phyloP scores from a whole-genome alignment of 2,329 filamentous ascomycete genomes.

The Diaporthe sp. region DNA sequence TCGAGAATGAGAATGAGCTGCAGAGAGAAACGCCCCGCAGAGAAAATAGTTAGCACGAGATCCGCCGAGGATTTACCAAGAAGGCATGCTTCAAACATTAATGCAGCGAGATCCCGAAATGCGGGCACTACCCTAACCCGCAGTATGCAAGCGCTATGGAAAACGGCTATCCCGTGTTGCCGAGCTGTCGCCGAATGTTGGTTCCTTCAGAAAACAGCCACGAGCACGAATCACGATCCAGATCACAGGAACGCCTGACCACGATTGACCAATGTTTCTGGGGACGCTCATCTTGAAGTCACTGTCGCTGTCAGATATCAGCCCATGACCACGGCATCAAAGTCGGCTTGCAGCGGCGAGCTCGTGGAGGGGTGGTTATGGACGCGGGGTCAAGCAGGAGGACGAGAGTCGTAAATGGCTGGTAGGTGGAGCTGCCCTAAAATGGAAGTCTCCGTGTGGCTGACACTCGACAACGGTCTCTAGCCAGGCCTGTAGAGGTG shows the following conservation, averaged over 20 bases:
- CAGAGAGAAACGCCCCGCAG: no score
- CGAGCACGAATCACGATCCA: not conserved
- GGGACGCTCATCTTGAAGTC: rapidly evolving
- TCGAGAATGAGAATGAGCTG: no score
- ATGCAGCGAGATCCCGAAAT: not conserved
- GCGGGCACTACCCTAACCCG: not conserved
- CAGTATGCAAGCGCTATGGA: not conserved
- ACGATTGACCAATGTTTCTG: not conserved
- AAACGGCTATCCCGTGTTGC: not conserved
- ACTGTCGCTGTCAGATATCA: no score
- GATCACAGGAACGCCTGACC: not conserved
- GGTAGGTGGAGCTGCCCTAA: not conserved
- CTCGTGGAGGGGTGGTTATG: not conserved
- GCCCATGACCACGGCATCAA: not conserved
- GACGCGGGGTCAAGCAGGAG: not conserved
- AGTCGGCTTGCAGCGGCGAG: not conserved
- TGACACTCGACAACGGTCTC: not conserved
- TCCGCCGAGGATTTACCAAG: not conserved
- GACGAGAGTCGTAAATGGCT: conserved; percentile 15
- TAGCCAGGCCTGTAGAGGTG: conserved; percentile 8
- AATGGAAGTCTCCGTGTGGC: not conserved
- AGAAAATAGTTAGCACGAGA: no score
- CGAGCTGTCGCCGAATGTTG: not conserved
- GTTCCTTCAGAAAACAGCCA: not conserved
- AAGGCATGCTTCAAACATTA: no score